Evolutionary conservation across 306 rosid species (phyloP).

Genomic region (Castanopsis chinensis): DNA sequence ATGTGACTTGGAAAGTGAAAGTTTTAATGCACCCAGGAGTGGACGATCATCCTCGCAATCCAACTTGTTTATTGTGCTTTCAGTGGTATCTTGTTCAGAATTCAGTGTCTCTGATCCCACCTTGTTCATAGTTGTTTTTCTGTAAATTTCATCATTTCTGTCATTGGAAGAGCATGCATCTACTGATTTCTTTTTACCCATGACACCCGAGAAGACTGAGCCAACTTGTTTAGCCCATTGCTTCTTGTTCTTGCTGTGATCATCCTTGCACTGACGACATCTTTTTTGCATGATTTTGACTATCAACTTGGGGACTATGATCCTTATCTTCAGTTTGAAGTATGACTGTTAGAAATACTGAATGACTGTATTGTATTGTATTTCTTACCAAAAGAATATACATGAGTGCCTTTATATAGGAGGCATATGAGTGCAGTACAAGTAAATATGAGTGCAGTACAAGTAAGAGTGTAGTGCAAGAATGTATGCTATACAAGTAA

Average conservation of each 20-base stretch:
- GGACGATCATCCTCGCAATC: neutral
- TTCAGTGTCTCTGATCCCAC: too few relatives aligned
- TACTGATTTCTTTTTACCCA: slow-evolving; percentile 23
- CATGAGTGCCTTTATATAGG: too few relatives aligned
- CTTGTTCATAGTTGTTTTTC: neutral
- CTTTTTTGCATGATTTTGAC: slow-evolving; percentile 32
- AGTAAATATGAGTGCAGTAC: too few relatives aligned
- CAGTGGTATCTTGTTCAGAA: too few relatives aligned
- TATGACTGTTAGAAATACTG: too few relatives aligned
- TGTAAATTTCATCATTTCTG: neutral
- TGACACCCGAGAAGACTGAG: slow-evolving; percentile 14
- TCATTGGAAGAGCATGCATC: slow-evolving; percentile 1
- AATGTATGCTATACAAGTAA: too few relatives aligned
- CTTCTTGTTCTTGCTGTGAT: neutral
- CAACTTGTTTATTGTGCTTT: neutral
- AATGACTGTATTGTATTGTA: too few relatives aligned
- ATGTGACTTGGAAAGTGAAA: slow-evolving; percentile 19
- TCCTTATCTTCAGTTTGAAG: slow-evolving; percentile 32
- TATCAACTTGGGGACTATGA: slow-evolving; percentile 31
- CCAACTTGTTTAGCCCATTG: slow-evolving; percentile 14
- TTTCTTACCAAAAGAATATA: too few relatives aligned
- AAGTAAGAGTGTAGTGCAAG: too few relatives aligned
- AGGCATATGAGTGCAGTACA: too few relatives aligned
- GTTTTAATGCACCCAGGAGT: slow-evolving; percentile 2
- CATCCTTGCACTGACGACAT: neutral